Percentiles rank a stretch among this genome's conserved stretches.
Conservation (phyloP, 2,329 filamentous ascomycete species). For the Pestalotiopsis sp. region DNA sequence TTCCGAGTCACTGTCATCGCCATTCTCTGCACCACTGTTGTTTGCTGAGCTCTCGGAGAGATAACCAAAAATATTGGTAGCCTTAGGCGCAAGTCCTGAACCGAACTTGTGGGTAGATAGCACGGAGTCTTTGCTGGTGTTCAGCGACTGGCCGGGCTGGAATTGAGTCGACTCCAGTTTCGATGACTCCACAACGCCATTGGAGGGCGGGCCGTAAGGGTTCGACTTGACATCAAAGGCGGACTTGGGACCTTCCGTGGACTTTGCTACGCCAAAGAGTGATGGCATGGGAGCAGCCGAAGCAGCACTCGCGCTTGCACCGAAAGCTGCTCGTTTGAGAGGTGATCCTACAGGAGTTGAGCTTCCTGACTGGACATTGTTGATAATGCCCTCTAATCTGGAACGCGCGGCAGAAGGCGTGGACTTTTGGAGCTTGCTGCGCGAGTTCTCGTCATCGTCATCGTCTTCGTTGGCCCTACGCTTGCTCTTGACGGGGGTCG, state of each 20-base stretch:
- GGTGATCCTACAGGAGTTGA: constrained; percentile 30
- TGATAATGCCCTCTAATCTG: constrained; percentile 59
- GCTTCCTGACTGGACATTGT: constrained; percentile 42
- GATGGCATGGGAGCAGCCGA: constrained; percentile 5
- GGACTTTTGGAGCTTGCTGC: constrained; percentile 52
- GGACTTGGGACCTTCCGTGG: constrained; percentile 13
- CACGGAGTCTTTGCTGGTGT: constrained; percentile 23
- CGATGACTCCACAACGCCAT: constrained; percentile 39
- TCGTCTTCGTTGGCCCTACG: constrained; percentile 49
- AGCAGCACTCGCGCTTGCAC: constrained; percentile 12
- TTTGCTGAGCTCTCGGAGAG: constrained; percentile 60
- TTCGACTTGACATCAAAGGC: constrained; percentile 31
- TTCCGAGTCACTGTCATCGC: constrained; percentile 45
- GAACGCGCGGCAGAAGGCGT: constrained; percentile 56
- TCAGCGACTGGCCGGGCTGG: constrained; percentile 32
- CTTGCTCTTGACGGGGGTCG: constrained; percentile 50
- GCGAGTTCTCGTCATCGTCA: constrained; percentile 47
- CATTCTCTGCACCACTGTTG: constrained; percentile 52
- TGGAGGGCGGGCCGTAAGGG: constrained; percentile 35
- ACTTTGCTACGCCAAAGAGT: constrained; percentile 21
- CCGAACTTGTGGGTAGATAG: constrained; percentile 25
- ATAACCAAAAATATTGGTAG: constrained; percentile 60
- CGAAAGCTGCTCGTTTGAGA: constrained; percentile 21
- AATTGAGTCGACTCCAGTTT: constrained; percentile 39
- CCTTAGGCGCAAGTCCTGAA: constrained; percentile 24